A percentile compares a stretch with the other conserved stretches of the same genome.
Evolutionary conservation across 768 basidiomycete genomes (phyloP).

Genomic region (Pisolithus tinctorius): DNA sequence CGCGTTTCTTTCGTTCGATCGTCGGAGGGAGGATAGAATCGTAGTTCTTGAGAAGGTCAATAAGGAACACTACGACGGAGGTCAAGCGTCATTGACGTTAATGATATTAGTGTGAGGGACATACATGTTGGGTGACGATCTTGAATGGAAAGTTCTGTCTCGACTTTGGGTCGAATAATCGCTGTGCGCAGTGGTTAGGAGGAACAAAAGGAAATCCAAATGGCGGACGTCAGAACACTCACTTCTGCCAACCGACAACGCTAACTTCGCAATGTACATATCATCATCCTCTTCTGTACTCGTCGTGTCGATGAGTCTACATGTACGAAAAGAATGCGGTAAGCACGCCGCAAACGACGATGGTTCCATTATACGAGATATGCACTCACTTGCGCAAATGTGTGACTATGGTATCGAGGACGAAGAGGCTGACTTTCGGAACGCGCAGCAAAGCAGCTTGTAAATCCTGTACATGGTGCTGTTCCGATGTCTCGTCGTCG

Average conservation of each 20-base stretch:
- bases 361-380: slow-evolving; percentile 2
- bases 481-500: slow-evolving; percentile 48
- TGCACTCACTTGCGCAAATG: slow-evolving; percentile 62
- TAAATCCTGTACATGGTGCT: slow-evolving; percentile 59
- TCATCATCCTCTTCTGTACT: slow-evolving; percentile 66
- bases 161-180: slow-evolving; percentile 74
- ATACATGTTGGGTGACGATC: slow-evolving; percentile 79
- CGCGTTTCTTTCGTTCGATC: slow-evolving; percentile 78
- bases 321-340: slow-evolving; percentile 1
- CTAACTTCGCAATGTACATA: slow-evolving; percentile 80
- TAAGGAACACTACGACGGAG: slow-evolving; percentile 59
- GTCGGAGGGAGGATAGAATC: slow-evolving; percentile 70
- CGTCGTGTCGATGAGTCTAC: slow-evolving; percentile 65
- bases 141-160: slow-evolving; percentile 82
- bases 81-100: background rate
- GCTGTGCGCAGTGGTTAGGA: slow-evolving; percentile 33
- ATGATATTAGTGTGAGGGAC: background rate
- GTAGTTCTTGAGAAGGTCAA: slow-evolving; percentile 78
- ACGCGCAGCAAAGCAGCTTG: slow-evolving; percentile 57
- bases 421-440: slow-evolving; percentile 73
- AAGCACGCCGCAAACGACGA: background rate
- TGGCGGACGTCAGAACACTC: slow-evolving; percentile 24
- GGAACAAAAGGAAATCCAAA: background rate
- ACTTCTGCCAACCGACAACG: slow-evolving; percentile 84
- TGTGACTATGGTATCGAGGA: slow-evolving; percentile 69